These are phyloP conservation scores for Croton setiger DNA, from an alignment of 441 rosid species.

Conservation along the genomic window DNA sequence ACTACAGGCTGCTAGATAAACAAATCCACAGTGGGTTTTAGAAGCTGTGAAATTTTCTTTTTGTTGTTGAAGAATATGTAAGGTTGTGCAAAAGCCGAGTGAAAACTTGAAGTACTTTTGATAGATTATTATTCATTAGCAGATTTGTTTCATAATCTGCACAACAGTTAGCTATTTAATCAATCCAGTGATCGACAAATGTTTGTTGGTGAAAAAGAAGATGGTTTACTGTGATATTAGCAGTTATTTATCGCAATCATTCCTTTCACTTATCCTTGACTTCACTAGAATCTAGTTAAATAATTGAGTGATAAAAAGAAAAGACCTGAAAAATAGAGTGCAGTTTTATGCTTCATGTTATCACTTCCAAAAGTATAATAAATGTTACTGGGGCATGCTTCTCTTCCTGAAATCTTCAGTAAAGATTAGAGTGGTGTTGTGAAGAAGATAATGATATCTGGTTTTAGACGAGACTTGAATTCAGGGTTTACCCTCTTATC, in stretches of 20 bases:
- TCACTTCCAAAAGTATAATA: neutral
- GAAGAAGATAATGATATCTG: neutral
- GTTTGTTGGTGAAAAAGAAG: neutral
- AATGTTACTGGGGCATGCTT: neutral
- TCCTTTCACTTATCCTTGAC: neutral
- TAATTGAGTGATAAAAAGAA: neutral
- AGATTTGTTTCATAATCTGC: neutral
- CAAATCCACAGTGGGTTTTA: neutral
- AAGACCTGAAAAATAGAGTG: neutral
- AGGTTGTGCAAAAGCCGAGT: neutral
- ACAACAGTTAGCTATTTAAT: neutral
- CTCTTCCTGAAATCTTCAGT: neutral
- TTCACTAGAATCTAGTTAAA: neutral
- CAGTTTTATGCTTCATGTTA: neutral
- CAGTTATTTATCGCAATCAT: neutral
- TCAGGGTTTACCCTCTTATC: neutral
- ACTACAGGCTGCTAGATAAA: neutral
- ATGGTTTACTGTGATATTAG: neutral
- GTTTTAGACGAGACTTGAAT: slow-evolving; percentile 5
- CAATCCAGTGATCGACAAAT: neutral
- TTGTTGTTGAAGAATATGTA: neutral
- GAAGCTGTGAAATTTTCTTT: slow-evolving; percentile 2
- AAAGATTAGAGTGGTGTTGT: neutral
- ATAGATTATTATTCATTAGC: neutral
- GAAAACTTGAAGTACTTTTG: neutral